These are phyloP conservation scores for Zygosaccharomyces pseudobailii DNA, from an alignment of 1,139 yeast genomes.

Conservation along the genomic window DNA sequence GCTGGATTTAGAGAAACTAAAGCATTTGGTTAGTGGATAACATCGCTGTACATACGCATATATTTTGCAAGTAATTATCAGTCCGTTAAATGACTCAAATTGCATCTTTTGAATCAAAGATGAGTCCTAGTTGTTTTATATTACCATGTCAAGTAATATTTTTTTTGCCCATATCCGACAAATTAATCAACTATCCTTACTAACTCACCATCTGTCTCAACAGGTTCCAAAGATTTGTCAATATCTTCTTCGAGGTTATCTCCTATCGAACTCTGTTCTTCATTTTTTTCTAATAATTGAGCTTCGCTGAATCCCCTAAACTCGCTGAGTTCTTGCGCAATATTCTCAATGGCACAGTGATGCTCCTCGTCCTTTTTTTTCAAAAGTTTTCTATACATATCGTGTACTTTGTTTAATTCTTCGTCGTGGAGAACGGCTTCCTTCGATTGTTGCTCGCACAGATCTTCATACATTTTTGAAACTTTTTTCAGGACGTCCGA, in stretches of 20 bases:
- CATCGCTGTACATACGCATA: neutral
- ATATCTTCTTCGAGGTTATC: neutral
- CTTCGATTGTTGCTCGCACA: neutral
- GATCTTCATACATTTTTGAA: neutral
- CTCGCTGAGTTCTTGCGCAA: constrained; percentile 1
- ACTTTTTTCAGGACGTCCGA: neutral
- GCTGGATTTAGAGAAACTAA: constrained; percentile 22
- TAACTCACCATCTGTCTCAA: neutral
- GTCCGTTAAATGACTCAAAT: neutral
- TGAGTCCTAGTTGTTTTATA: no score
- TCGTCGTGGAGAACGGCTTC: neutral
- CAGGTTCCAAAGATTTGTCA: neutral
- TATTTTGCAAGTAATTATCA: no score
- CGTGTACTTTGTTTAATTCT: neutral
- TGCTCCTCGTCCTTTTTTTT: constrained; percentile 1
- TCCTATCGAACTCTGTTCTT: neutral
- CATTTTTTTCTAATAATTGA: neutral
- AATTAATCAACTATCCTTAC: neutral
- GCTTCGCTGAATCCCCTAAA: neutral
- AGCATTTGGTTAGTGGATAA: constrained; percentile 15
- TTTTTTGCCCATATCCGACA: neutral
- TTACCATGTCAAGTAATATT: neutral
- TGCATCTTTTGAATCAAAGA: no score
- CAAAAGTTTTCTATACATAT: constrained; percentile 4
- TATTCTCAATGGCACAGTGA: neutral